phyloP scores from a whole-genome alignment of 352 stramenopile species.

The Pythium phragmitis region DNA sequence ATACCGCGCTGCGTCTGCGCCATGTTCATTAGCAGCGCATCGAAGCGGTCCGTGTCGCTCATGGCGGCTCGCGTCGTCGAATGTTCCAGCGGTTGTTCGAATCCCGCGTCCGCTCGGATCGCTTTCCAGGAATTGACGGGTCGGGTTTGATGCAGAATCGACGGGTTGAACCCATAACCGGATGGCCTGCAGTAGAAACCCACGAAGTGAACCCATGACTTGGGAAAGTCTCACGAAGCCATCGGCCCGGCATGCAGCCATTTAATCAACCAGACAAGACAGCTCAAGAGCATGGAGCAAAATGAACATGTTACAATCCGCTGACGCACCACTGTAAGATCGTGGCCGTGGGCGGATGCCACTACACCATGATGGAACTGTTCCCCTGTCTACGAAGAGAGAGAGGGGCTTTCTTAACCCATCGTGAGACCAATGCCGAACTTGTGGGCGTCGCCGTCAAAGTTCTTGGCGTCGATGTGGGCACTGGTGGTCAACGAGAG shows the following conservation, averaged over 20 bases:
- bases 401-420: slow-evolving; percentile 46
- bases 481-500: slow-evolving; percentile 80
- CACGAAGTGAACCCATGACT: not conserved
- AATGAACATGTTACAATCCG: slow-evolving; percentile 27
- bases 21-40: slow-evolving; percentile 97
- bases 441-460: slow-evolving; percentile 89
- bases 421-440: slow-evolving; percentile 88
- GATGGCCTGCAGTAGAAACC: not conserved
- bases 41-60: slow-evolving; percentile 82
- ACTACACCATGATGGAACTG: slow-evolving; percentile 14
- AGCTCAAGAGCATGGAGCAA: slow-evolving; percentile 6
- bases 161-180: not conserved
- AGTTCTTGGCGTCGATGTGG: slow-evolving; percentile 91
- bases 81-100: slow-evolving; percentile 12
- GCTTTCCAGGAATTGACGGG: slow-evolving; percentile 3
- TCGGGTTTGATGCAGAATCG: slow-evolving; percentile 1
- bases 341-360: slow-evolving; percentile 1
- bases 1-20: slow-evolving; percentile 96
- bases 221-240: too few species aligned
- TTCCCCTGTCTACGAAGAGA: slow-evolving; percentile 17
- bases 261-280: not conserved
- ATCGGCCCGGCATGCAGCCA: too few species aligned
- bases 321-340: slow-evolving; percentile 4
- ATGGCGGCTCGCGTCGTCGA: slow-evolving; percentile 29
- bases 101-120: slow-evolving; percentile 9